Base-by-base conservation (phyloP, 2,329 filamentous ascomycete genomes). In the Dothiorella sarmentorum region DNA sequence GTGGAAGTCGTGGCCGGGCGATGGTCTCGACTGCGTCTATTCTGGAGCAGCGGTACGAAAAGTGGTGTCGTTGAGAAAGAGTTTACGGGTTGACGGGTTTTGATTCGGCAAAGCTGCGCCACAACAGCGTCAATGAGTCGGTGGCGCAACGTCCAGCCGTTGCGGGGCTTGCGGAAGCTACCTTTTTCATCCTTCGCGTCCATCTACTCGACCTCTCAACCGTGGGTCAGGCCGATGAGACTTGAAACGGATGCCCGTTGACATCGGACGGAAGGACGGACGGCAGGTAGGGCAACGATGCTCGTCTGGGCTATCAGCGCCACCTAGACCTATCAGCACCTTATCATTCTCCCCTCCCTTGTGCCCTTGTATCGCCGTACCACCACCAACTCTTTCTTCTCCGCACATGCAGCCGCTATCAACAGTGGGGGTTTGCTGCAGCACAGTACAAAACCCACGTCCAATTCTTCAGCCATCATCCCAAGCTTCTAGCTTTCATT, bases 61-160 rank as follows among this genome's bases (percentile, higher is more conserved):
- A 27, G 6, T 17, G n/a, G 5, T 43, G 52, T 56, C 52, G 52
- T 56, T 27, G 35, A 56, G 52, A 56, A 37, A 56, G 35, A 56
- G 52, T 56, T 40, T 53, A 7, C 20, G 7, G 45, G 18, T 29
- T n/a, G 43, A 18, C 26, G 15, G n/a, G n/a, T n/a, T n/a, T n/a
- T n/a, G n/a, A n/a, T n/a, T n/a, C n/a, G n/a, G n/a, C n/a, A n/a
- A n/a, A n/a, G n/a, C 18, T 24, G 33, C 45, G 45, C 45, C 45
- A 49, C 45, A 29, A 18, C 37, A 18, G n/a, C 37, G 37, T 40
- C 37, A 15, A 20, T 4, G 40, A 20, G 40, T 22, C 40, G 22
- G 15, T 26, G 7, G 7, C 40, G 40, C 18, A 7, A 26, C 26
- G n/a, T 20, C 37, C 37, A 43, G 31, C 31, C 10, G 26, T 11